These are phyloP conservation scores for Rosa chinensis DNA, from an alignment of 306 rosid species.

Conservation along the genomic window DNA sequence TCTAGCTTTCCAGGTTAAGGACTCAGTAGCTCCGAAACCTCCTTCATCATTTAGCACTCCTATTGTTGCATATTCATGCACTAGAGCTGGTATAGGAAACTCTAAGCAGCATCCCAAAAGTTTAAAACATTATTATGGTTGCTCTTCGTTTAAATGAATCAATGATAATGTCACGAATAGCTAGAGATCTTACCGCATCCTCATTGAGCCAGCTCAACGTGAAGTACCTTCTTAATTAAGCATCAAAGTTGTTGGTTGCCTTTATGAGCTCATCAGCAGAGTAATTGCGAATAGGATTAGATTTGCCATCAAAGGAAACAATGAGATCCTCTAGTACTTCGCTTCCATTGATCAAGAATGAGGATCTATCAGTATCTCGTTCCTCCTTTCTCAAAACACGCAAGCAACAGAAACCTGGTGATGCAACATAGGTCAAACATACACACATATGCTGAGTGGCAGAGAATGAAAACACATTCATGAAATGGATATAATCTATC, in stretches of 20 bases:
- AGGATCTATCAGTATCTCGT: background rate
- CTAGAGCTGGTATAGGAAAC: background rate
- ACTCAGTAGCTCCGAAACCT: too few species aligned
- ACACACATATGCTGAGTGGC: background rate
- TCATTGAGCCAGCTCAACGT: background rate
- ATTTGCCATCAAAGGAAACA: background rate
- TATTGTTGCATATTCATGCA: background rate
- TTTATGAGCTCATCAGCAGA: background rate
- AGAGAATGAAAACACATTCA: background rate
- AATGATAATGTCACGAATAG: background rate
- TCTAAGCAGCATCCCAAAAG: background rate
- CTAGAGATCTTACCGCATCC: background rate
- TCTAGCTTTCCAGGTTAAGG: background rate
- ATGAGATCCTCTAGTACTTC: background rate
- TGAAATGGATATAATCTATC: background rate
- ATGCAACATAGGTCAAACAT: too few species aligned
- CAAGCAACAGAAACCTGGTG: background rate
- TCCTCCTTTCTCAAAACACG: background rate
- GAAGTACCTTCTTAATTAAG: too few species aligned
- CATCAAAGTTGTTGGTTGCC: constrained; percentile 4
- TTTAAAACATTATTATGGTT: background rate
- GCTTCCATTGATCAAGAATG: background rate
- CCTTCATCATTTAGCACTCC: background rate
- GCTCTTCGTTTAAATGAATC: background rate
- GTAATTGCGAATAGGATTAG: background rate